Conservation (phyloP, 208 protist genomes). For the Trypanosoma scelopori region DNA sequence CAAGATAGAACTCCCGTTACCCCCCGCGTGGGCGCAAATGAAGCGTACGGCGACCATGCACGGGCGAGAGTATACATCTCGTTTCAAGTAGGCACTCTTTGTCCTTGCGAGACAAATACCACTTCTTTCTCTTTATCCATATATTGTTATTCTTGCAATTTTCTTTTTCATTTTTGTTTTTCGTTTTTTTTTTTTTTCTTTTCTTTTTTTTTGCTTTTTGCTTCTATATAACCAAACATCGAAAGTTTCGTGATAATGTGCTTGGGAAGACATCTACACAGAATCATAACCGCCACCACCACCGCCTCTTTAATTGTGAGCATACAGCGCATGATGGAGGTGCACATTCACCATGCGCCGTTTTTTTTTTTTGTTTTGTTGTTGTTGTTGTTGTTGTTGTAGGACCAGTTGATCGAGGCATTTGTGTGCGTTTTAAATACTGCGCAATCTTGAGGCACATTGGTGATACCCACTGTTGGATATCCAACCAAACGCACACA, state of each 20-base stretch:
- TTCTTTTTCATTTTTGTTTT: not conserved
- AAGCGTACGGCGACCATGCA: constrained; percentile 8
- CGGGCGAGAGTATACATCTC: not conserved
- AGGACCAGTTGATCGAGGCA: too few relatives aligned
- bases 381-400: not conserved
- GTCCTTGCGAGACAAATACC: not conserved
- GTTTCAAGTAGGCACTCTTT: constrained; percentile 3
- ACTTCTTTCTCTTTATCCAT: constrained; percentile 1
- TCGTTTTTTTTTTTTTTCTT: not conserved
- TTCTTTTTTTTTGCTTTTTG: constrained; percentile 24
- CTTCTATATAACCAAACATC: too few relatives aligned
- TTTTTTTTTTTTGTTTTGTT: constrained; percentile 25
- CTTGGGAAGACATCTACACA: too few relatives aligned
- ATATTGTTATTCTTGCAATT: constrained; percentile 12
- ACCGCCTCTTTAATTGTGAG: too few relatives aligned
- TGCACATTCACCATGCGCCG: too few relatives aligned
- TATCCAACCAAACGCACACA: too few relatives aligned
- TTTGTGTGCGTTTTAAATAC: not conserved
- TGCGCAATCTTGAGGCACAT: not conserved
- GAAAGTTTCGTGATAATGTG: too few relatives aligned
- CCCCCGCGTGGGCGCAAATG: not conserved
- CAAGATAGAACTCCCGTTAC: not conserved
- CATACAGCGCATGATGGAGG: too few relatives aligned
- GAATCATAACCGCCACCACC: too few relatives aligned
- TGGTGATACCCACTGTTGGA: too few relatives aligned